These are phyloP conservation scores for Aspergillus mulundensis DNA, from an alignment of 495 filamentous ascomycete species.

Conservation along the genomic window DNA sequence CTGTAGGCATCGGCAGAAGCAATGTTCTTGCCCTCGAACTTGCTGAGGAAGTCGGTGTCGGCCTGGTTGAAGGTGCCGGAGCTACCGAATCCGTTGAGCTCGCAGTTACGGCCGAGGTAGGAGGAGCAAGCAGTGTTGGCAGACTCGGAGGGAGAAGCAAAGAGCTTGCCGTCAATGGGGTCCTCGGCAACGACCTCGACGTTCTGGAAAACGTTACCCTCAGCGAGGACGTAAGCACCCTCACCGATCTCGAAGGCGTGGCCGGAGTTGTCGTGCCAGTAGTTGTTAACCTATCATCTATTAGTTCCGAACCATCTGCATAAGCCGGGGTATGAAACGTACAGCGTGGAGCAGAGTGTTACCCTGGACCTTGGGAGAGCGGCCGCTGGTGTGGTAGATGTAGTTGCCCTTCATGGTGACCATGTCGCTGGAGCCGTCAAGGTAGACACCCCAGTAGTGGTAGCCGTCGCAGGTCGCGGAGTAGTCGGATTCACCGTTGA, in stretches of 20 bases:
- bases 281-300: conserved; percentile 52
- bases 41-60: conserved; percentile 33
- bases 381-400: conserved; percentile 44
- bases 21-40: conserved; percentile 39
- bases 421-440: conserved; percentile 37
- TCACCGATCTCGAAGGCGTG: conserved; percentile 55
- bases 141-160: conserved; percentile 31
- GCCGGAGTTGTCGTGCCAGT: conserved; percentile 49
- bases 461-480: conserved; percentile 44
- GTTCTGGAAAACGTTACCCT: conserved; percentile 57
- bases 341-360: conserved; percentile 42
- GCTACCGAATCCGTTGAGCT: conserved; percentile 44
- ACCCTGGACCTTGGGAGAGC: conserved; percentile 39
- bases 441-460: conserved; percentile 46
- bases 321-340: background rate
- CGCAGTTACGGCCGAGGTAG: conserved; percentile 43
- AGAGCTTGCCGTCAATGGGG: conserved; percentile 35
- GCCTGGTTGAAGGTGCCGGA: conserved; percentile 30
- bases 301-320: background rate
- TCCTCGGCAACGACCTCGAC: conserved; percentile 30
- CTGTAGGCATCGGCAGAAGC: conserved; percentile 28
- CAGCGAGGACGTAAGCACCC: conserved; percentile 49
- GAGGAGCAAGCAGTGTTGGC: conserved; percentile 36
- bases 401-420: conserved; percentile 47
- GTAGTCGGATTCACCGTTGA: conserved; percentile 37